Evolutionary conservation across 2,329 filamentous ascomycete genomes (phyloP).

Genomic region (Hypoxylon sp.): DNA sequence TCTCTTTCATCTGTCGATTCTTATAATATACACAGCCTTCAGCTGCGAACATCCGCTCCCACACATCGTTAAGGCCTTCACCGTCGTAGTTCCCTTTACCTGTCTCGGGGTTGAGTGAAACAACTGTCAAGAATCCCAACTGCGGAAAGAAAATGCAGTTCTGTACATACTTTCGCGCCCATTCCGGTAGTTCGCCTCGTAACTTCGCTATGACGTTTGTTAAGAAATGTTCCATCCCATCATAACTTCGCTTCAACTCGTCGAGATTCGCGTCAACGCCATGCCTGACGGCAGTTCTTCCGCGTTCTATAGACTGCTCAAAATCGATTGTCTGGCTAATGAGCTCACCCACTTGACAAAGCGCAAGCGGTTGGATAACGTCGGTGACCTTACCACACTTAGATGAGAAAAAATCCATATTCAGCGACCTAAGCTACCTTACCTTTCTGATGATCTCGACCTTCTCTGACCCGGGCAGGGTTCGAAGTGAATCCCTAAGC

Average conservation of each 20-base stretch:
- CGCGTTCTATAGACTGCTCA: constrained; percentile 78
- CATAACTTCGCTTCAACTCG: constrained; percentile 80
- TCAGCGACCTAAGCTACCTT: constrained; percentile 27
- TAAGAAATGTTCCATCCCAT: constrained; percentile 82
- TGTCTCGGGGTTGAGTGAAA: constrained; percentile 72
- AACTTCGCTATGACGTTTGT: constrained; percentile 77
- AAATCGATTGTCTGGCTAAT: constrained; percentile 86
- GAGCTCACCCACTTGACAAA: constrained; percentile 72
- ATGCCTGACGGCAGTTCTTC: constrained; percentile 78
- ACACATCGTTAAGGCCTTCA: constrained; percentile 69
- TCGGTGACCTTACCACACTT: constrained; percentile 53
- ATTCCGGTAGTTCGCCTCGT: constrained; percentile 72
- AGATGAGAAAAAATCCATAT: constrained; percentile 8
- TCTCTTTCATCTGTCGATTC: constrained; percentile 81
- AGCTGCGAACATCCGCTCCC: constrained; percentile 84
- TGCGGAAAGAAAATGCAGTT: constrained; percentile 94
- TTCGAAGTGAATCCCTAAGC: constrained; percentile 74
- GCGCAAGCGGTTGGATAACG: constrained; percentile 72
- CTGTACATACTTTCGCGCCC: constrained; percentile 66
- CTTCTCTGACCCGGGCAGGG: constrained; percentile 67
- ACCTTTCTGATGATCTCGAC: constrained; percentile 70
- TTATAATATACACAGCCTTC: constrained; percentile 87
- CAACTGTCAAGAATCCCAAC: constrained; percentile 87
- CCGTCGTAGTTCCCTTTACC: constrained; percentile 76
- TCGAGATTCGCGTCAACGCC: constrained; percentile 84